Evolutionary conservation across 2,329 filamentous ascomycete genomes (phyloP).

Genomic region (Sclerotinia borealis): DNA sequence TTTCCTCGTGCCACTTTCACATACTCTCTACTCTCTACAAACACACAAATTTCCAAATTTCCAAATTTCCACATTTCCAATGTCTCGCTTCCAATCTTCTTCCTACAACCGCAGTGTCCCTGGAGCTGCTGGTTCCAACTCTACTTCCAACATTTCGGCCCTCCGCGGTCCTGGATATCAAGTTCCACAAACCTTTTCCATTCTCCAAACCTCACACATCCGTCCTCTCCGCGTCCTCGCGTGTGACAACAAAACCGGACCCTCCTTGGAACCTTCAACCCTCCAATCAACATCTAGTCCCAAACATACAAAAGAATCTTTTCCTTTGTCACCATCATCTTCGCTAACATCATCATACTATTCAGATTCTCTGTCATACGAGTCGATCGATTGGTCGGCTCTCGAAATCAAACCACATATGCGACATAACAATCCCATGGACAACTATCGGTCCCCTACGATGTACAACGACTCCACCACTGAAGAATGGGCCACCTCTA

Average conservation of each 20-base stretch:
- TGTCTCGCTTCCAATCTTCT: constrained; percentile 6
- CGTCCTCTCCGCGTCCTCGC: background rate
- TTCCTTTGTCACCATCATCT: background rate
- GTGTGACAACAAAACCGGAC: background rate
- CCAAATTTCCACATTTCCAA: background rate
- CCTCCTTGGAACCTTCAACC: background rate
- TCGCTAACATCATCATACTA: background rate
- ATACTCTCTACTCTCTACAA: background rate
- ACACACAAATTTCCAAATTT: too few species aligned
- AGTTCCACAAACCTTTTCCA: constrained; percentile 3
- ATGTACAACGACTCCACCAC: background rate
- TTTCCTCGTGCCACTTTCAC: background rate
- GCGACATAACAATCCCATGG: background rate
- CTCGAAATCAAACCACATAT: background rate
- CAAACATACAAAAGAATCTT: background rate
- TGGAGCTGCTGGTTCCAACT: background rate
- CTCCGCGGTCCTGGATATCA: constrained; percentile 6
- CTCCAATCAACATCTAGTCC: background rate
- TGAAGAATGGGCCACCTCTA: background rate
- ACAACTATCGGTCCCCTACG: background rate
- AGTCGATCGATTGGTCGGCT: constrained; percentile 8
- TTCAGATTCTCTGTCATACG: constrained; percentile 1
- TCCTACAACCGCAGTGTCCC: constrained; percentile 1
- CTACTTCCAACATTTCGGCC: background rate
- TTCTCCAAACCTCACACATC: background rate